Conservation (phyloP, 129 eudicot genomes). For the Centella asiatica region DNA sequence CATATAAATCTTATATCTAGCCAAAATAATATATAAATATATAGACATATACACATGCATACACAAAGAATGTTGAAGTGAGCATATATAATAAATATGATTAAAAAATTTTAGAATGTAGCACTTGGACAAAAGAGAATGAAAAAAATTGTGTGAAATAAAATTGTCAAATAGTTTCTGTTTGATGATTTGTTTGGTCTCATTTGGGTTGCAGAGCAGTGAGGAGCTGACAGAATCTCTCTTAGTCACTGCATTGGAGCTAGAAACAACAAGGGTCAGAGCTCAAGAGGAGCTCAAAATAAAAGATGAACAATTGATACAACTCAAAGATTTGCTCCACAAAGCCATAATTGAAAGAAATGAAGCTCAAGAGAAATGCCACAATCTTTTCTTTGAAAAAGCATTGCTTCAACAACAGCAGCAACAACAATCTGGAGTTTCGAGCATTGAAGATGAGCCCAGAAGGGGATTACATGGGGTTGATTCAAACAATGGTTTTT, state of each 20-base stretch:
- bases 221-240: slow-evolving; percentile 56
- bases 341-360: slow-evolving; percentile 42
- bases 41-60: not conserved
- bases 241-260: slow-evolving; percentile 51
- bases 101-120: no score
- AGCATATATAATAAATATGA: no score
- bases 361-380: slow-evolving; percentile 51
- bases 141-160: not conserved
- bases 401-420: slow-evolving; percentile 33
- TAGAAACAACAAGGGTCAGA: slow-evolving; percentile 51
- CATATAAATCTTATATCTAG: no score
- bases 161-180: no score
- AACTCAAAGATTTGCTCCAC: slow-evolving; percentile 41
- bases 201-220: slow-evolving; percentile 33
- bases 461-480: slow-evolving; percentile 12
- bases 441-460: slow-evolving; percentile 65
- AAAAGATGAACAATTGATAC: slow-evolving; percentile 43
- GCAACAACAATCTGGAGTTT: slow-evolving; percentile 35
- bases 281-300: slow-evolving; percentile 58
- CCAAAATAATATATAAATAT: not conserved
- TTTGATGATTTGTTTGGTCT: not conserved
- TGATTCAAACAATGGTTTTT: slow-evolving; percentile 29
- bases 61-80: not conserved
- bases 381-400: slow-evolving; percentile 36
- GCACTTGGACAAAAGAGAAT: not conserved